A percentile compares a stretch with the other conserved stretches of the same genome.
Evolutionary conservation across 805 yeast species (phyloP).

Genomic region (Candida verbasci): DNA sequence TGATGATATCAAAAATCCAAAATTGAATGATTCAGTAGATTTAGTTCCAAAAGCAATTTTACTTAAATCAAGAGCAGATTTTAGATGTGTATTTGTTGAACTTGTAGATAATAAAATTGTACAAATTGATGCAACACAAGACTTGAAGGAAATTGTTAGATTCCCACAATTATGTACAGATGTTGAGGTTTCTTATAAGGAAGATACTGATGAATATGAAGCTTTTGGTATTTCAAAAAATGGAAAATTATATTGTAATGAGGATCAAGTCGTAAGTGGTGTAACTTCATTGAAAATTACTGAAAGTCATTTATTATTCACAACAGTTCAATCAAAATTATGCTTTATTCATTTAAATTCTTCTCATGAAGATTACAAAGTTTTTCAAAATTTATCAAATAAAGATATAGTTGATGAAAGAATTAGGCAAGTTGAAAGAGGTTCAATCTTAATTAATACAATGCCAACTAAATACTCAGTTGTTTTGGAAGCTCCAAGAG

Average conservation of each 20-base stretch:
- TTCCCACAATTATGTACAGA: slow-evolving; percentile 72
- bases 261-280: slow-evolving; percentile 56
- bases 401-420: slow-evolving; percentile 61
- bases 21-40: slow-evolving; percentile 37
- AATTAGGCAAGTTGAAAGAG: slow-evolving; percentile 84
- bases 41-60: slow-evolving; percentile 50
- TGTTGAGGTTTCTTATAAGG: slow-evolving; percentile 38
- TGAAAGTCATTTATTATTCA: slow-evolving; percentile 68
- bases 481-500: slow-evolving; percentile 90
- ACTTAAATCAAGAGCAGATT: slow-evolving; percentile 52
- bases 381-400: slow-evolving; percentile 25
- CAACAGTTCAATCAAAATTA: slow-evolving; percentile 82
- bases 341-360: slow-evolving; percentile 71
- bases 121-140: slow-evolving; percentile 29
- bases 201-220: slow-evolving; percentile 18
- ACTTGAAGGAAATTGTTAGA: slow-evolving; percentile 34
- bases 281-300: slow-evolving; percentile 79
- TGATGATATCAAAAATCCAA: slow-evolving; percentile 35
- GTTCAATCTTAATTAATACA: slow-evolving; percentile 75
- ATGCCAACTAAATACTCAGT: slow-evolving; percentile 83
- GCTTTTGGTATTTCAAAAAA: slow-evolving; percentile 69
- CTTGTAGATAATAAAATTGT: slow-evolving; percentile 59
- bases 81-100: slow-evolving; percentile 50
- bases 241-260: slow-evolving; percentile 71
- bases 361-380: slow-evolving; percentile 19